A percentile compares a stretch with the other conserved stretches of the same genome.
Conservation (phyloP, 2,329 filamentous ascomycete genomes). For the Nemania sp. region DNA sequence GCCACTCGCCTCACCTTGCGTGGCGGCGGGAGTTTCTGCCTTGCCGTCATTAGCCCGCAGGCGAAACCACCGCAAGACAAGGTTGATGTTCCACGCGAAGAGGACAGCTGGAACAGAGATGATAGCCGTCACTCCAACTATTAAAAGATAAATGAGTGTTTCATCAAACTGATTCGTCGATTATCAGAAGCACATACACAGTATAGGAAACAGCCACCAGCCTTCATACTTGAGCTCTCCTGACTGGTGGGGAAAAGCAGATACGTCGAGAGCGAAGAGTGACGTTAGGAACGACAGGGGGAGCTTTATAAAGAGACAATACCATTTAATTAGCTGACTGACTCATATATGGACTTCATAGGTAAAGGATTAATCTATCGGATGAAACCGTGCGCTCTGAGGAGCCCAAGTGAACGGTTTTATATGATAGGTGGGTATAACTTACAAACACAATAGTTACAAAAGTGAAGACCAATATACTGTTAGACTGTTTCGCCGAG, state of each 20-base stretch:
- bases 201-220: background rate
- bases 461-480: background rate
- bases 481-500: background rate
- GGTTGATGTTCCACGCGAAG: background rate
- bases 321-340: background rate
- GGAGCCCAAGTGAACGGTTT: too few relatives aligned
- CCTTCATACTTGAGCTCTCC: background rate
- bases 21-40: too few relatives aligned
- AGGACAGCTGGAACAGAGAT: background rate
- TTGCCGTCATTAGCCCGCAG: too few relatives aligned
- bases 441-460: background rate
- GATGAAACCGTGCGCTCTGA: too few relatives aligned
- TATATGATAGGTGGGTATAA: background rate
- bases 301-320: background rate
- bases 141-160: background rate
- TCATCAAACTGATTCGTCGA: background rate
- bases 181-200: background rate
- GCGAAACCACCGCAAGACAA: background rate
- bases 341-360: too few relatives aligned
- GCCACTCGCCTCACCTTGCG: too few relatives aligned
- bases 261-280: background rate
- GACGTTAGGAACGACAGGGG: background rate
- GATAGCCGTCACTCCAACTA: background rate
- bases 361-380: too few relatives aligned
- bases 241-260: background rate